Percentiles rank a stretch among this genome's conserved stretches.
phyloP scores from a whole-genome alignment of 2,329 filamentous ascomycete species.

The Coniella vitis region DNA sequence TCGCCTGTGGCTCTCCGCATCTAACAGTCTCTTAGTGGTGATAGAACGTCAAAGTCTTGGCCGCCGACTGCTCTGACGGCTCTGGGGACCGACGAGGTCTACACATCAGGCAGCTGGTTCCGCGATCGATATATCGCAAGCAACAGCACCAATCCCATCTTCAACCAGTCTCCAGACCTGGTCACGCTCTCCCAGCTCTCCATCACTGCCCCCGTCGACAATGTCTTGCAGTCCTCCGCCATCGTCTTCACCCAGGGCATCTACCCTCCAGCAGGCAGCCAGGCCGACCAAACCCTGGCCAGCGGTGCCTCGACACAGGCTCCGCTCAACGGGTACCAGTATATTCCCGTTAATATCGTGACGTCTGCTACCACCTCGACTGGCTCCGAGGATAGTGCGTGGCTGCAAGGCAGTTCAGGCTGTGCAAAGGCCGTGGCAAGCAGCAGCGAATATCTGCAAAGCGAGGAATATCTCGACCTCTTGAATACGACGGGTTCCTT shows the following conservation, averaged over 20 bases:
- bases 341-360: constrained; percentile 66
- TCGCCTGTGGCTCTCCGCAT: neutral
- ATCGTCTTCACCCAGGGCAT: constrained; percentile 76
- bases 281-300: constrained; percentile 54
- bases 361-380: constrained; percentile 45
- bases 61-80: constrained; percentile 68
- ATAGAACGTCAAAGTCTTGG: constrained; percentile 73
- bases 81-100: constrained; percentile 72
- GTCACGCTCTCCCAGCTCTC: constrained; percentile 65
- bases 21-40: constrained; percentile 42
- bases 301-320: constrained; percentile 61
- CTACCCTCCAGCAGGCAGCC: constrained; percentile 66
- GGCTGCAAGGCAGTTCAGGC: constrained; percentile 52
- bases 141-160: constrained; percentile 53
- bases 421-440: constrained; percentile 49
- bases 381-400: constrained; percentile 49
- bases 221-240: constrained; percentile 74
- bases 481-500: constrained; percentile 52
- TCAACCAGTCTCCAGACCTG: constrained; percentile 57
- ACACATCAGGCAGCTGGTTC: constrained; percentile 67
- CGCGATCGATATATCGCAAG: constrained; percentile 66
- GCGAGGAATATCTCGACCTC: constrained; percentile 36
- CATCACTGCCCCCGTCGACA: constrained; percentile 65
- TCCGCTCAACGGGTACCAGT: constrained; percentile 75
- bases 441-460: constrained; percentile 48